Base-by-base conservation (phyloP, 441 rosid species). In the Biscutella auriculata region DNA sequence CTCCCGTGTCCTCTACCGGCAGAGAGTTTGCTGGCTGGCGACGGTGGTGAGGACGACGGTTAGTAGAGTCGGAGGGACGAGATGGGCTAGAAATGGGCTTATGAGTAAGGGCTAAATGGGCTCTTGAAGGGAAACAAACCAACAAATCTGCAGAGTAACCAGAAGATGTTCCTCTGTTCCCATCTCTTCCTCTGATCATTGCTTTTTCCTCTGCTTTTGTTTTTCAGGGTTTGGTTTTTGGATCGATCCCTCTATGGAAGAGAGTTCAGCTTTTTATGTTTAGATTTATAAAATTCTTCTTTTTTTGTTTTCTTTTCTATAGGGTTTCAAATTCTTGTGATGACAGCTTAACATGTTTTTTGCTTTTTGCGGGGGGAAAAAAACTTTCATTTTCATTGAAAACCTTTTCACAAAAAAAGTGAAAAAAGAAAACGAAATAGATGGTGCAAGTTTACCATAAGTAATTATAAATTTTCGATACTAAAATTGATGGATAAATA, bases 51-150 rank as follows among this genome's bases (percentile, higher is more conserved):
- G 61, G 68, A 57, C 71, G 81, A 57, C 77, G 84, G 54, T 61
- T 82, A 65, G 4, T 53, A 44, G 57, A 23, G 23, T 53, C 44
- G 1, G 41, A 60, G 60, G 82, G 44, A 27, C 75, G 85, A 0
- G 75, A 64, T 12, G 84, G 95, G 37, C 93, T 85, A 36, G 80
- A 77, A 33, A 85, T 66, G 23, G 87, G 66, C 72, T 88, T 88
- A 2, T 90, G 80, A 85, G 23, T 61, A 87, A 56, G 10, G 79
- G 47, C 34, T 52, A 88, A 64, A 65, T 78, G 93, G 6, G 89
- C 63, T 70, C 92, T 74, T 49, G 93, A 77, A 19, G 96, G 98
- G 63, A 92, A 88, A 64, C 96, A 88, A 15, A 82, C 89, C 29
- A 91, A 55, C 23, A 88, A 68, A 80, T 91, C 98, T 27, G 90